Conservation (phyloP, 139 green algal genomes). For the Tetratostichococcus sp. region DNA sequence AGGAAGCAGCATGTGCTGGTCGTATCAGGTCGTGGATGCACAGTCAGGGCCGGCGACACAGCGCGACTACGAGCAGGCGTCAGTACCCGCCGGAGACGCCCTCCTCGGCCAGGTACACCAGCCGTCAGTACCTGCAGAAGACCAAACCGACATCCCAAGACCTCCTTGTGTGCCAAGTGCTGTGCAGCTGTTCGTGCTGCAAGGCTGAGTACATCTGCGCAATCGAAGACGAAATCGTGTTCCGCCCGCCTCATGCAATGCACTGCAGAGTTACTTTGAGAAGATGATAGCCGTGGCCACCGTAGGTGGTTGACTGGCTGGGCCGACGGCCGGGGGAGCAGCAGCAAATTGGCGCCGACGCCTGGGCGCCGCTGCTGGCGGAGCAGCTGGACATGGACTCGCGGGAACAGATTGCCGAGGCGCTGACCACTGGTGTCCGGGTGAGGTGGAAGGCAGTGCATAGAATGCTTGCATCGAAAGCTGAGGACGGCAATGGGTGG, state of each 20-base stretch:
- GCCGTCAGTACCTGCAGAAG: no score
- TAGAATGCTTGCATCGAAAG: no score
- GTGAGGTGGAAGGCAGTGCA: conserved; percentile 4
- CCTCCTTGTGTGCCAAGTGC: no score
- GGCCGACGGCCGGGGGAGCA: conserved; percentile 28
- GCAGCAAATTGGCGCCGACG: conserved; percentile 27
- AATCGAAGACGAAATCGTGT: no score
- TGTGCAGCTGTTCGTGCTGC: no score
- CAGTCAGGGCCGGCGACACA: conserved; percentile 65
- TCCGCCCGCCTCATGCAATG: no score
- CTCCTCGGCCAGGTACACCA: conserved; percentile 3
- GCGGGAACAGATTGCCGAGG: conserved; percentile 70
- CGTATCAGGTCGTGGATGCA: conserved; percentile 66
- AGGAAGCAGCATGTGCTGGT: not conserved
- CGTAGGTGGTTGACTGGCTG: conserved; percentile 53
- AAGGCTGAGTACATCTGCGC: no score
- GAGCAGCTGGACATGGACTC: conserved; percentile 61
- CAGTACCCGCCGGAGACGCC: conserved; percentile 28
- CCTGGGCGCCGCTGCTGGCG: conserved; percentile 58
- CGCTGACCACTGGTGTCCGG: conserved; percentile 70
- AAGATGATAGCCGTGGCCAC: no score
- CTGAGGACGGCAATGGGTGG: no score
- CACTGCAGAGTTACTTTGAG: no score
- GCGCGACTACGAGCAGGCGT: conserved; percentile 61
- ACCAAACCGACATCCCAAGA: no score